Conservation (phyloP, 2,329 filamentous ascomycete genomes). For the Thielaviopsis musarum region DNA sequence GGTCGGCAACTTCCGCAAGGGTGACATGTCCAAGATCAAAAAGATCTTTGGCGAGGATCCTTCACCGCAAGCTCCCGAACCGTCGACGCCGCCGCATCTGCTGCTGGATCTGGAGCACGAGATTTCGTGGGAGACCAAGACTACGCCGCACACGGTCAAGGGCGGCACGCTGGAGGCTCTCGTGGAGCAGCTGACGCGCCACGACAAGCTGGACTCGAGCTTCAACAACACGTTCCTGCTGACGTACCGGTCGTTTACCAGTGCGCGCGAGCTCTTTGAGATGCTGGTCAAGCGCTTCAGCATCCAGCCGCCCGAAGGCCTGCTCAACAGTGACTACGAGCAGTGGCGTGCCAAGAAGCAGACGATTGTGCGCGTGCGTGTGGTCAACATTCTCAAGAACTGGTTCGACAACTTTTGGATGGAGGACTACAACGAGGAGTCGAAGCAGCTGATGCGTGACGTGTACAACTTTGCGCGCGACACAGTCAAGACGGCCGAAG, state of each 20-base stretch:
- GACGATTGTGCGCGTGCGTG: conserved; percentile 85
- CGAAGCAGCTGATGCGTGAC: conserved; percentile 67
- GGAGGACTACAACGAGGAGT: conserved; percentile 77
- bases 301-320: conserved; percentile 74
- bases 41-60: conserved; percentile 52
- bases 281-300: conserved; percentile 81
- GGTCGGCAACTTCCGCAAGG: conserved; percentile 37
- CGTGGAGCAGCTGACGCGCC: conserved; percentile 86
- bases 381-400: conserved; percentile 93
- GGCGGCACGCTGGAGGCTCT: conserved; percentile 78
- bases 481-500: conserved; percentile 83
- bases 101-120: conserved; percentile 77
- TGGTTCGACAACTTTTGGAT: conserved; percentile 99
- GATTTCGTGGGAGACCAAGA: conserved; percentile 75
- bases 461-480: conserved; percentile 86
- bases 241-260: conserved; percentile 90
- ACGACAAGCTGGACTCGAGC: conserved; percentile 84
- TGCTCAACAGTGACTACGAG: conserved; percentile 61
- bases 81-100: conserved; percentile 72
- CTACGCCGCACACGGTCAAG: conserved; percentile 58
- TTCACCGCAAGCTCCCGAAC: conserved; percentile 36
- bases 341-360: conserved; percentile 88
- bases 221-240: conserved; percentile 98
- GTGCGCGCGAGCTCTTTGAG: conserved; percentile 79
- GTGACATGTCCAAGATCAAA: conserved; percentile 45